These are phyloP conservation scores for Eutrema japonicum DNA, from an alignment of 345 rosid species.

Conservation along the genomic window DNA sequence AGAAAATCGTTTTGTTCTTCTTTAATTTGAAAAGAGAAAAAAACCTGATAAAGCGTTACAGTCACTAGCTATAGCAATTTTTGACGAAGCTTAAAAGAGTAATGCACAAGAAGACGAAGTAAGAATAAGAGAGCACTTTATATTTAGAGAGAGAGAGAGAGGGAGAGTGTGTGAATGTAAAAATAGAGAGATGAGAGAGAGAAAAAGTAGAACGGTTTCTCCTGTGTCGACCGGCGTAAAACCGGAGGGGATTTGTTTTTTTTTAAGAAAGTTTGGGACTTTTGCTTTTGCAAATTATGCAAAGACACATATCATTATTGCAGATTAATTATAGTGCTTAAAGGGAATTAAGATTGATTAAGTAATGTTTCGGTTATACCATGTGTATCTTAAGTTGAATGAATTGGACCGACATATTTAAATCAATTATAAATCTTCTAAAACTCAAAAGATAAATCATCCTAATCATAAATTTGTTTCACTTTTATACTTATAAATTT, in stretches of 20 bases:
- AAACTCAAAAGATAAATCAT: no score
- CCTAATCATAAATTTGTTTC: no score
- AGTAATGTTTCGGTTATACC: background rate
- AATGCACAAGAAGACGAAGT: background rate
- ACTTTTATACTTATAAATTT: no score
- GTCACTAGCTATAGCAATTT: constrained; percentile 1
- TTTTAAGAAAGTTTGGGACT: background rate
- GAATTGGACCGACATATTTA: no score
- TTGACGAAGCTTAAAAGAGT: background rate
- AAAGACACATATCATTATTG: background rate
- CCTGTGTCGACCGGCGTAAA: constrained; percentile 56
- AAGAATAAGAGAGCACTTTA: background rate
- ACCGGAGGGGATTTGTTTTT: constrained; percentile 34
- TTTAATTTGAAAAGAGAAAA: background rate
- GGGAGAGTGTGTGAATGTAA: constrained; percentile 13
- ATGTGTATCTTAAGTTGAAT: background rate
- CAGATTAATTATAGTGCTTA: no score
- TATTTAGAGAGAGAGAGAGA: background rate
- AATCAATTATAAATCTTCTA: no score
- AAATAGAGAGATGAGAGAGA: constrained; percentile 12
- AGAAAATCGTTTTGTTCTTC: background rate
- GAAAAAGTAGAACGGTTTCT: constrained; percentile 46
- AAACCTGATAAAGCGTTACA: constrained; percentile 24
- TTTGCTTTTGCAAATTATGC: constrained; percentile 11
- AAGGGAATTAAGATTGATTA: background rate